Base-by-base conservation (phyloP, 495 filamentous ascomycete species). In the Penicillium canariense region DNA sequence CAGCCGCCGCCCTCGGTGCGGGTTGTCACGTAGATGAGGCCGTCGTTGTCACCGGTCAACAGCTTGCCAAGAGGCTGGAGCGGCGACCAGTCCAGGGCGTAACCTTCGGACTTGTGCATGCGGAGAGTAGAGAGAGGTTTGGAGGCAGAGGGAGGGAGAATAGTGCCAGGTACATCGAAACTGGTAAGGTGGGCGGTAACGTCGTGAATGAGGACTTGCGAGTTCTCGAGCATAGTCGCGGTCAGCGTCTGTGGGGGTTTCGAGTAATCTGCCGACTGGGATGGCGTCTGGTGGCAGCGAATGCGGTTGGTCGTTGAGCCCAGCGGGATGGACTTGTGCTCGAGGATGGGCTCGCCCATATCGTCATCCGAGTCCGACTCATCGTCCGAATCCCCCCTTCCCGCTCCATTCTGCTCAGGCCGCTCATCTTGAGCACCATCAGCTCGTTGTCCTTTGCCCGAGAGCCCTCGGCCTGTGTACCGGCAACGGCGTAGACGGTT, bases 391-490 rank as follows among this genome's bases (percentile, higher is more conserved):
- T 85, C 84, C 52, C 86, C 81, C 80, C 81, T n/a, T 77, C 83
- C 56, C 80, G 78, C 56, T 94, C 86, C 87, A 91, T 96, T 63
- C 87, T 87, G 69, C 87, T 87, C 46, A 98, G 75, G 4, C 89
- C 87, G 59, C 90, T 96, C 67, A 98, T 83, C 74, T 97, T 98
- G 82, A 97, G 89, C 25, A 97, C 84, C 81, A 97, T 84, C 59
- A 98, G 66, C 66, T 96, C 85, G 66, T 98, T 98, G 58, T 97
- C 94, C 68, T 83, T 87, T 20, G 86, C 78, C 49, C 85, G 79
- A 18, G 71, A 73, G 54, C 75, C 77, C 62, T 91, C 90, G 31
- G 94, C 94, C 73, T 98, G 94, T 4, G 94, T 97, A 42, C 94
- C 94, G 11, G 90, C 83, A 25, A 96, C 91, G 2, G 95, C 88